Evolutionary conservation across 2,329 filamentous ascomycete species (phyloP).

Genomic region (Colletotrichum destructivum): DNA sequence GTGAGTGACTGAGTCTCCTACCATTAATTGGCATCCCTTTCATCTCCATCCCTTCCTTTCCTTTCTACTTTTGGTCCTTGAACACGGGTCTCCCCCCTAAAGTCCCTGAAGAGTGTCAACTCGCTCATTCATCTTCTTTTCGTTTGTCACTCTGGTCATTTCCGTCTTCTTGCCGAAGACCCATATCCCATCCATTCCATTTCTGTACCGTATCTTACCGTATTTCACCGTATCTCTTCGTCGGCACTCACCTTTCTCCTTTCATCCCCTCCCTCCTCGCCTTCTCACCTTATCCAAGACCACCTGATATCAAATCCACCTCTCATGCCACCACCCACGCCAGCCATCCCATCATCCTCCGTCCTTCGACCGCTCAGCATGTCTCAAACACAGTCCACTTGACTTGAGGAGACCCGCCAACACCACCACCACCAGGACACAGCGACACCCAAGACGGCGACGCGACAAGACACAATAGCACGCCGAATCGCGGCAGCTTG

Average conservation of each 20-base stretch:
- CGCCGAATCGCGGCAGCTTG: not conserved
- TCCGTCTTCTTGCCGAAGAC: constrained; percentile 1
- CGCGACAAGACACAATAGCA: constrained; percentile 16
- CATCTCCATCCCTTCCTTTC: not conserved
- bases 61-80: not conserved
- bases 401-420: constrained; percentile 14
- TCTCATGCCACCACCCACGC: constrained; percentile 18
- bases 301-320: constrained; percentile 22
- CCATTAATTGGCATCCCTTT: constrained; percentile 7
- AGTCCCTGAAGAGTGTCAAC: not conserved
- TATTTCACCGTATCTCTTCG: constrained; percentile 17
- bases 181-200: not conserved
- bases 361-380: constrained; percentile 11
- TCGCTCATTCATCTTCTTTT: constrained; percentile 2
- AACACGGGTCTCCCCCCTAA: not conserved
- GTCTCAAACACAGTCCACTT: constrained; percentile 23
- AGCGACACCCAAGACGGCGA: not conserved
- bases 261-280: not conserved
- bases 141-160: constrained; percentile 1
- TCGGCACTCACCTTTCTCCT: not conserved
- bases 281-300: not conserved
- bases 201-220: constrained; percentile 21
- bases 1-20: not conserved
- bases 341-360: constrained; percentile 4
- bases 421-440: constrained; percentile 7